Evolutionary conservation across 169 alveolate species (phyloP), one percentile per base, ranked within the genome.

Genomic region (Theileria sp.): DNA sequence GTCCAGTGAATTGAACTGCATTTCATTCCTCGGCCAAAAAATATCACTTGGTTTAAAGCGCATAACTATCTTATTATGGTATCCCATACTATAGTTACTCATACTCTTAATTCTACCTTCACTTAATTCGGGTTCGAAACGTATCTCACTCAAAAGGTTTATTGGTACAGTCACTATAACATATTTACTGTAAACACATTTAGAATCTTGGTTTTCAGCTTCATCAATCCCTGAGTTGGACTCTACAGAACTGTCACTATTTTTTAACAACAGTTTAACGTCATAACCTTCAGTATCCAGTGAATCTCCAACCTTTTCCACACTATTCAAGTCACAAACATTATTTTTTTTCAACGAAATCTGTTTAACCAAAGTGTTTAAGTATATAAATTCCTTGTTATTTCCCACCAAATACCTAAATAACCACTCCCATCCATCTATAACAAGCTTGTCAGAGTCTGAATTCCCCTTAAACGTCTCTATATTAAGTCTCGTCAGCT

Each of bases 351-450:
- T 17, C 58, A 32, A 19, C 13, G 0, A 10, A 23, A 91, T 86
- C 8, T 77, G 32, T 8, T 81, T 78, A 4, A 88, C 93, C 30
- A 67, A 81, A 13, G 94, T 80, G 30, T 86, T 87, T 23, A 87
- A 49, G 65, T 86, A 86, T 23, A 91, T 80, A 23, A 60, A 49
- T 38, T 71, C 32, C 58, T 87, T 88, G 6, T 87, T 30, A 56
- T 80, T 72, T 26, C 79, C 79, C 17, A 87, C 77, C 26, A 91
- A 30, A 26, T 60, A 69, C 44, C 82, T 75, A 25, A 91, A 77
- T 60, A 91, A 54, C 94, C 94, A 91, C 66, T 87, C 89, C 94
- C 94, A 91, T 13, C 94, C 94, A 64, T 91, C 92, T 23, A 91
- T 50, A 23, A 91, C 93, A 3, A 91, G 67, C 86, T 87, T 85